Percentiles rank a stretch among this genome's conserved stretches.
Conservation (phyloP, 768 basidiomycete species). For the Stropharia rugosoannulata region DNA sequence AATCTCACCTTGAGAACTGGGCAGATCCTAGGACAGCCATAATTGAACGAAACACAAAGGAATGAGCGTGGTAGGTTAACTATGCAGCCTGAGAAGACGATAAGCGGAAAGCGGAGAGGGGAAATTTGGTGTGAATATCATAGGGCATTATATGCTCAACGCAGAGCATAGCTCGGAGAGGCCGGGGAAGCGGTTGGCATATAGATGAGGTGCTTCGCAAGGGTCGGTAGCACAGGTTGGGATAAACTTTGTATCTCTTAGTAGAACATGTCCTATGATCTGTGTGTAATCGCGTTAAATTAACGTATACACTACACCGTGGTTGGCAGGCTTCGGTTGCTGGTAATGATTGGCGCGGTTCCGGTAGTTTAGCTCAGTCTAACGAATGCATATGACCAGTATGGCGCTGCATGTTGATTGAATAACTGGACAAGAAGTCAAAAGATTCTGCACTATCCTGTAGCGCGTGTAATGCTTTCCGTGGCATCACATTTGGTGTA, state of each 20-base stretch:
- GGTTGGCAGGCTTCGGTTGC: slow-evolving; percentile 12
- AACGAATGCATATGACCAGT: background rate
- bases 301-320: background rate
- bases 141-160: slow-evolving; percentile 11
- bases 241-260: background rate
- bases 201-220: slow-evolving; percentile 12
- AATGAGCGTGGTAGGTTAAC: background rate
- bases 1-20: slow-evolving; percentile 11
- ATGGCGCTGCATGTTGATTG: background rate
- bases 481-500: background rate
- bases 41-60: background rate
- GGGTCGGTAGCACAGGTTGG: background rate
- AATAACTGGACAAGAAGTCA: background rate
- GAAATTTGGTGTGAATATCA: slow-evolving; percentile 5
- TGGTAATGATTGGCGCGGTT: slow-evolving; percentile 4
- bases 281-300: slow-evolving; percentile 6
- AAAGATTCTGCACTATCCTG: too few relatives aligned
- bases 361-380: background rate
- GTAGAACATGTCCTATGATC: background rate
- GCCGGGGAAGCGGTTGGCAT: slow-evolving; percentile 20
- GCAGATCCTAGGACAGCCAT: slow-evolving; percentile 8
- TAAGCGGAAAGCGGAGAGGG: slow-evolving; percentile 4
- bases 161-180: slow-evolving; percentile 9
- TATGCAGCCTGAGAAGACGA: background rate
- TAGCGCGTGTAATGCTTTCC: background rate